phyloP scores from a whole-genome alignment of 2,329 filamentous ascomycete genomes.

The Rutstroemia sydowiana region DNA sequence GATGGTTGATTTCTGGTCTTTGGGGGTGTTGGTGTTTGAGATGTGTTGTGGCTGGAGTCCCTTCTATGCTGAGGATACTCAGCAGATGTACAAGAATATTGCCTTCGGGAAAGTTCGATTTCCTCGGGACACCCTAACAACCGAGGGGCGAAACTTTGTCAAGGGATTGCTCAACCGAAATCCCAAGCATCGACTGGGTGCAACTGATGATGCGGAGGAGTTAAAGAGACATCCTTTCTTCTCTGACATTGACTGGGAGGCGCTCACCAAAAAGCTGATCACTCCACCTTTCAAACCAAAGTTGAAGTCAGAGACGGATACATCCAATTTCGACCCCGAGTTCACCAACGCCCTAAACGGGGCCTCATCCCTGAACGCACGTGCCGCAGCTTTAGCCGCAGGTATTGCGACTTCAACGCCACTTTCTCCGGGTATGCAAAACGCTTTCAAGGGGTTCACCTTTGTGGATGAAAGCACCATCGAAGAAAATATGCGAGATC shows the following conservation, averaged over 20 bases:
- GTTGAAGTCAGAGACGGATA: conserved; percentile 90
- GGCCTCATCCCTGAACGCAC: conserved; percentile 81
- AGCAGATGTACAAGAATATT: conserved; percentile 99
- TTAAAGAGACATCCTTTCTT: conserved; percentile 95
- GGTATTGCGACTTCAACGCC: conserved; percentile 87
- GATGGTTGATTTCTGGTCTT: conserved; percentile 99
- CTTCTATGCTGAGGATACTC: conserved; percentile 97
- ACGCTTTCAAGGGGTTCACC: conserved; percentile 96
- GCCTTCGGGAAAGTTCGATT: conserved; percentile 98
- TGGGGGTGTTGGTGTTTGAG: conserved; percentile 95
- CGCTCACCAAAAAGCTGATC: conserved; percentile 81
- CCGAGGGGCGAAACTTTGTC: conserved; percentile 94
- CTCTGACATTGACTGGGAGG: conserved; percentile 85
- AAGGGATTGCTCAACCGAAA: conserved; percentile 96
- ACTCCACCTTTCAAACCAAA: conserved; percentile 97
- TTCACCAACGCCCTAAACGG: conserved; percentile 92
- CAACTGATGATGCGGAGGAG: conserved; percentile 85
- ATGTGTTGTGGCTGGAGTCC: conserved; percentile 99
- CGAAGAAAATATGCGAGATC: conserved; percentile 69
- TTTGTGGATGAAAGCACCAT: conserved; percentile 97
- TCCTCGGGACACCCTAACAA: conserved; percentile 85
- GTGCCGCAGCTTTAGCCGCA: conserved; percentile 76
- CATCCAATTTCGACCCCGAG: conserved; percentile 96
- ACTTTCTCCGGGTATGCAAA: conserved; percentile 89
- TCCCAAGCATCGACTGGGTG: conserved; percentile 88